Conservation (phyloP, 257 asterid species). For the Solanum chilense region DNA sequence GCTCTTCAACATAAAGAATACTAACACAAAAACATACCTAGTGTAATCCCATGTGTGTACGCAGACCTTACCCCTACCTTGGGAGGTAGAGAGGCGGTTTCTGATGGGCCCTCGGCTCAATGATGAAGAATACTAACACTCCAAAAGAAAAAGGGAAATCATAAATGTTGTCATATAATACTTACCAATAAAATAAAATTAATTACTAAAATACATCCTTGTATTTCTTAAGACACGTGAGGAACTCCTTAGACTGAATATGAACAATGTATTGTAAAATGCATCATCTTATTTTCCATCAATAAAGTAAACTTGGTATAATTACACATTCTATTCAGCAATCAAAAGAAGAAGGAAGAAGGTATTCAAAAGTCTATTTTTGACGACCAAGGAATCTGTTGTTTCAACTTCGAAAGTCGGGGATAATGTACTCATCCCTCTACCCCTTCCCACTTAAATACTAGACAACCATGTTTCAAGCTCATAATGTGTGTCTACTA, state of each 20-base stretch:
- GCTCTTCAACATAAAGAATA: neutral
- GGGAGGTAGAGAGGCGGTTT: neutral
- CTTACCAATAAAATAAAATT: neutral
- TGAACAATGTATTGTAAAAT: neutral
- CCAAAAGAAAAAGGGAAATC: neutral
- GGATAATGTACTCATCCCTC: neutral
- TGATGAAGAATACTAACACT: neutral
- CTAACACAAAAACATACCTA: neutral
- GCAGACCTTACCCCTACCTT: neutral
- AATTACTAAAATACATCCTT: neutral
- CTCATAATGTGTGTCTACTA: neutral
- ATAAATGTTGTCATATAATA: neutral
- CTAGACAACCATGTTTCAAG: neutral
- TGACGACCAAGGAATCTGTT: neutral
- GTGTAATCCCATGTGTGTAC: neutral
- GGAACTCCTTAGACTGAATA: neutral
- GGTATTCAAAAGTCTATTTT: neutral
- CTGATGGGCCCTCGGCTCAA: neutral
- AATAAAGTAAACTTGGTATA: neutral
- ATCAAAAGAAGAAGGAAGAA: neutral
- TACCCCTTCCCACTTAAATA: neutral
- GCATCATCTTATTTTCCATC: neutral
- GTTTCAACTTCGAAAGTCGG: neutral
- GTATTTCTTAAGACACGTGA: neutral
- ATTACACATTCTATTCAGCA: neutral